Evolutionary conservation across 202 grass and related monocot species (phyloP).

Genomic region (Sporobolus alterniflorus): DNA sequence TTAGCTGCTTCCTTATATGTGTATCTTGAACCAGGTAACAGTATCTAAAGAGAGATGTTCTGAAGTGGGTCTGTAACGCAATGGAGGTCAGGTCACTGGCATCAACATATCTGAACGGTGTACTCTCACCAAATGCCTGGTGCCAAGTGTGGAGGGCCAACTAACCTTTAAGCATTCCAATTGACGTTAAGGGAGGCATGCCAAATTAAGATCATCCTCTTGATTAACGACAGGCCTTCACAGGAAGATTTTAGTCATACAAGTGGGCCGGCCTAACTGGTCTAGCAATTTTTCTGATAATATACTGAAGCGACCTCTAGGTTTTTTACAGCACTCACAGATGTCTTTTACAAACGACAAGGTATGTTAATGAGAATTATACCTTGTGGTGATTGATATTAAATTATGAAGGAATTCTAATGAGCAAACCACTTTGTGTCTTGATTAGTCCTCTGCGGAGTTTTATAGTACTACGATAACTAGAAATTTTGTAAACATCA

Average conservation of each 20-base stretch:
- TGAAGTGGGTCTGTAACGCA: constrained; percentile 86
- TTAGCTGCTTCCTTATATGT: background rate
- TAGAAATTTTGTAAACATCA: no score
- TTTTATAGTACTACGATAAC: no score
- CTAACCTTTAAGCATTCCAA: background rate
- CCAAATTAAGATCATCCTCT: constrained; percentile 3
- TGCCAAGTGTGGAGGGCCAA: background rate
- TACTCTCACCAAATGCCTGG: constrained; percentile 36
- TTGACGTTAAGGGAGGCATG: background rate
- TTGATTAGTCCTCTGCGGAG: background rate
- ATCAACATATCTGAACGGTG: constrained; percentile 86
- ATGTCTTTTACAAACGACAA: background rate
- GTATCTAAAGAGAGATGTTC: constrained; percentile 85
- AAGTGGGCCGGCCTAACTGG: constrained; percentile 16
- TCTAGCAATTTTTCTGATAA: constrained; percentile 55
- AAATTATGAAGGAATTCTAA: background rate
- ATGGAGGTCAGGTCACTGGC: constrained; percentile 94
- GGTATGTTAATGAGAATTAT: background rate
- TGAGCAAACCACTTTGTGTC: background rate
- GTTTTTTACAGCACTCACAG: constrained; percentile 1
- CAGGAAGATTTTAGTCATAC: constrained; percentile 11
- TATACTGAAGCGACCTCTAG: constrained; percentile 46
- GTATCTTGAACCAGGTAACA: constrained; percentile 25
- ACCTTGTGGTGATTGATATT: background rate
- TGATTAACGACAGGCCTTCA: constrained; percentile 15